These are phyloP conservation scores for Hypoxylon sp. DNA, from an alignment of 2,329 filamentous ascomycete genomes.

Conservation along the genomic window DNA sequence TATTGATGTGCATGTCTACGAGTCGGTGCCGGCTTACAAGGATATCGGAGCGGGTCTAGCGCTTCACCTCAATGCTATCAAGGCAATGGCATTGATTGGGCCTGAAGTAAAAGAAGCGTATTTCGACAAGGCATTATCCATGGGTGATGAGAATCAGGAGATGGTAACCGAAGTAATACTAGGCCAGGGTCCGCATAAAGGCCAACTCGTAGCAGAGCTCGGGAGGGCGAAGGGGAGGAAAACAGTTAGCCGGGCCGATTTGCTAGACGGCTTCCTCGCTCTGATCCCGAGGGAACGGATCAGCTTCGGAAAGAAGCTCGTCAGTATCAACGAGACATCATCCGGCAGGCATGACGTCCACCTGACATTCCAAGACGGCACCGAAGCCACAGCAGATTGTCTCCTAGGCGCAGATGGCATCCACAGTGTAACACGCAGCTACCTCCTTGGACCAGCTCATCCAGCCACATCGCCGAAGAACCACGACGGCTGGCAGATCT, in stretches of 20 bases:
- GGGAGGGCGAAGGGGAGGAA: slow-evolving; percentile 55
- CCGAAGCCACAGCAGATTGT: slow-evolving; percentile 50
- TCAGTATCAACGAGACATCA: slow-evolving; percentile 33
- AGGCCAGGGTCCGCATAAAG: slow-evolving; percentile 48
- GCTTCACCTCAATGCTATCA: slow-evolving; percentile 58
- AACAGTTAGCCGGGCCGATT: slow-evolving; percentile 54
- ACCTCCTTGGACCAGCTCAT: slow-evolving; percentile 53
- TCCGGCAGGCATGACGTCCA: slow-evolving; percentile 26
- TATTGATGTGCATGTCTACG: slow-evolving; percentile 58
- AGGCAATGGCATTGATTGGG: slow-evolving; percentile 56
- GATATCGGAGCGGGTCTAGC: slow-evolving; percentile 59
- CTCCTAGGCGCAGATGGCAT: slow-evolving; percentile 58
- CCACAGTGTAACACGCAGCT: slow-evolving; percentile 52
- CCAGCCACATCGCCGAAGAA: slow-evolving; percentile 53
- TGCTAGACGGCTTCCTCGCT: slow-evolving; percentile 51
- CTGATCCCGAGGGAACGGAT: slow-evolving; percentile 48
- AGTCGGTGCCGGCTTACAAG: slow-evolving; percentile 53
- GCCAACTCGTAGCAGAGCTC: slow-evolving; percentile 52
- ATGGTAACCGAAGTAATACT: slow-evolving; percentile 56
- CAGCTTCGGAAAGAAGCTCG: slow-evolving; percentile 50
- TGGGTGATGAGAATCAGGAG: slow-evolving; percentile 54
- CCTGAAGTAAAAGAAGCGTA: slow-evolving; percentile 55
- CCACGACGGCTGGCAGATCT: slow-evolving; percentile 55
- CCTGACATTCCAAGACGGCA: slow-evolving; percentile 51
- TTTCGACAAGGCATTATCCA: slow-evolving; percentile 51